Percentiles rank a stretch among this genome's conserved stretches.
These are phyloP conservation scores for Fusarium virguliforme DNA, from an alignment of 2,329 filamentous ascomycete genomes.

Conservation along the genomic window DNA sequence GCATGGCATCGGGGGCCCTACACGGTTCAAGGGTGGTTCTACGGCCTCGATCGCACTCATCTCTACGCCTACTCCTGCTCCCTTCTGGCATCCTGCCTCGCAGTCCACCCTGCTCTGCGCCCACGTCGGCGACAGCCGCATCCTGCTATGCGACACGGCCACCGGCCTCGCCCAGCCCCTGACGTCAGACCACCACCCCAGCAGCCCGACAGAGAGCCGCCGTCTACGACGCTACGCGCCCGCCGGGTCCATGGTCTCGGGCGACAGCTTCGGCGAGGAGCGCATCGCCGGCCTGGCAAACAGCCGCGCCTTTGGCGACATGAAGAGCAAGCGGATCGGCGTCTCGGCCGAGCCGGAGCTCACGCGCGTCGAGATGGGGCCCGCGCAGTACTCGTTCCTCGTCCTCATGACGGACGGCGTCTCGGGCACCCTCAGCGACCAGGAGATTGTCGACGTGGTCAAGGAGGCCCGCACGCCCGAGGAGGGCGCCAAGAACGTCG, in stretches of 20 bases:
- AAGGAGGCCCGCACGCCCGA: conserved; percentile 96
- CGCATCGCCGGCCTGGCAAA: conserved; percentile 95
- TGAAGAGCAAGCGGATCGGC: conserved; percentile 90
- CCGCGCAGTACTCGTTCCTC: conserved; percentile 90
- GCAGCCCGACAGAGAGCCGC: conserved; percentile 85
- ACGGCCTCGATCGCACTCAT: conserved; percentile 93
- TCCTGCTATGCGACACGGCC: conserved; percentile 88
- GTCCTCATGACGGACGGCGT: conserved; percentile 93
- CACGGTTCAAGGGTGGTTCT: conserved; percentile 92
- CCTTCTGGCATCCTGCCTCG: conserved; percentile 94
- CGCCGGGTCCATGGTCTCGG: conserved; percentile 84
- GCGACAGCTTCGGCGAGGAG: conserved; percentile 96
- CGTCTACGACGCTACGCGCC: conserved; percentile 87
- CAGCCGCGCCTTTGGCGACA: conserved; percentile 94
- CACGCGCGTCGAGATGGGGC: conserved; percentile 81
- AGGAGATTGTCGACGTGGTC: conserved; percentile 95
- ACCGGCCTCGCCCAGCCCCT: conserved; percentile 86
- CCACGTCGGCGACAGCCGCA: conserved; percentile 93
- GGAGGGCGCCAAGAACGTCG: conserved; percentile 83
- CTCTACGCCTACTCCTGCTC: conserved; percentile 90
- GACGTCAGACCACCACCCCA: conserved; percentile 94
- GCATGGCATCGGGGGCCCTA: conserved; percentile 79
- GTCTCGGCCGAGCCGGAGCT: conserved; percentile 96
- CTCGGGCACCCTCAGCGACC: conserved; percentile 87
- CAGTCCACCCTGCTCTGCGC: conserved; percentile 88